Conservation (phyloP, 192 early-diverging fungal genomes). For the Lobosporangium transversale region DNA sequence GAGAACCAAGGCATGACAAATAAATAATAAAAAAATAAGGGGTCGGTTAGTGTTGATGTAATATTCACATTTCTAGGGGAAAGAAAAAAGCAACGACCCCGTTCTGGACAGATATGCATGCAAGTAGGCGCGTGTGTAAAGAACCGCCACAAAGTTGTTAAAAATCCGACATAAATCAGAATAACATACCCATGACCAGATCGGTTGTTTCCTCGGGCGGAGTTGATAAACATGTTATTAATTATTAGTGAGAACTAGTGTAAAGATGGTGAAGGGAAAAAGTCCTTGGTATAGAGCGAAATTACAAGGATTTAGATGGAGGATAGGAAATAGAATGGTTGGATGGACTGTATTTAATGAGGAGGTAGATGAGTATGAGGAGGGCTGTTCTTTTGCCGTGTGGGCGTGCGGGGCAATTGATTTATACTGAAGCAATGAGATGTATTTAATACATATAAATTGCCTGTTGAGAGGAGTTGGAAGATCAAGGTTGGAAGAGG, state of each 20-base stretch:
- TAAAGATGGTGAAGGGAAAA: background rate
- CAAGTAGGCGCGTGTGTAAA: no score
- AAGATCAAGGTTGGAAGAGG: conserved; percentile 9
- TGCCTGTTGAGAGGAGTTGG: conserved; percentile 6
- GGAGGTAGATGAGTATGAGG: background rate
- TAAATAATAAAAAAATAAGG: no score
- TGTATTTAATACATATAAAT: conserved; percentile 4
- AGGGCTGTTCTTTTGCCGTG: conserved; percentile 22
- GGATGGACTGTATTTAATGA: no score
- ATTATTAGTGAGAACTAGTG: background rate
- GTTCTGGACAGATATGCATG: no score
- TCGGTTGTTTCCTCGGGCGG: conserved; percentile 26
- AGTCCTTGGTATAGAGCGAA: background rate
- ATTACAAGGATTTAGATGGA: background rate
- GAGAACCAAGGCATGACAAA: no score
- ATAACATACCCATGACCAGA: conserved; percentile 39
- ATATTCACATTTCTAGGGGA: no score
- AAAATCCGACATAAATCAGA: no score
- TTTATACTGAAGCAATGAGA: background rate
- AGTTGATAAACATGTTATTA: conserved; percentile 35
- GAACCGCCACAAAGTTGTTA: no score
- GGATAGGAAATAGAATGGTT: no score
- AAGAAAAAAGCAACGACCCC: no score
- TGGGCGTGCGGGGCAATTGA: conserved; percentile 46
- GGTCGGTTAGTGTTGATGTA: no score